phyloP scores from a whole-genome alignment of 2,329 filamentous ascomycete genomes.

The Ramichloridium luteum region DNA sequence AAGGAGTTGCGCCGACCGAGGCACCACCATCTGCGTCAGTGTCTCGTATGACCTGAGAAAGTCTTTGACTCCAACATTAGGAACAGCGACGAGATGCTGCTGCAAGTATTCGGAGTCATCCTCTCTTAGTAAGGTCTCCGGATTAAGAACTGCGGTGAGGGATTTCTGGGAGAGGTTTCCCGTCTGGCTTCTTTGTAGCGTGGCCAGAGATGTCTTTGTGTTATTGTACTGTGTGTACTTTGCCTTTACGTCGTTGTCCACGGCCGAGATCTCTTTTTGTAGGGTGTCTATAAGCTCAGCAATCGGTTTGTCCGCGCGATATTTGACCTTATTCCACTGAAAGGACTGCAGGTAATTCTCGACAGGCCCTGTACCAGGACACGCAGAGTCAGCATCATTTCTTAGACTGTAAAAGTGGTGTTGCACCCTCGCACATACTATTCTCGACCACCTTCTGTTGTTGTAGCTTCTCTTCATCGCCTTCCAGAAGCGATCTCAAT shows the following conservation, averaged over 20 bases:
- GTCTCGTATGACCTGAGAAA: conserved; percentile 86
- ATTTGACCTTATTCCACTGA: conserved; percentile 96
- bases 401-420: background rate
- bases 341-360: conserved; percentile 85
- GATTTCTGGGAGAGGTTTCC: conserved; percentile 93
- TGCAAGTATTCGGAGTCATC: conserved; percentile 86
- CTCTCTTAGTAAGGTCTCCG: conserved; percentile 58
- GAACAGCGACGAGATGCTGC: conserved; percentile 86
- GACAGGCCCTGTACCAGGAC: conserved; percentile 59
- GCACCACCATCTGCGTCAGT: conserved; percentile 80
- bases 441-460: conserved; percentile 91
- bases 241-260: conserved; percentile 89
- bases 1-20: conserved; percentile 68
- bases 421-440: conserved; percentile 46
- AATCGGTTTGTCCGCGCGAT: conserved; percentile 82
- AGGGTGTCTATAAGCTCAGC: conserved; percentile 75
- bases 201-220: conserved; percentile 70
- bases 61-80: conserved; percentile 67
- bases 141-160: conserved; percentile 76
- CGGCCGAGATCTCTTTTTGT: conserved; percentile 82
- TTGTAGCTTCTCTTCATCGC: conserved; percentile 67
- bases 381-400: conserved; percentile 7
- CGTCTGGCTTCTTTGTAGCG: conserved; percentile 76
- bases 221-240: conserved; percentile 93
- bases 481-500: conserved; percentile 68